Evolutionary conservation across 495 filamentous ascomycete species (phyloP), one percentile per base, ranked within the genome.

Genomic region (Margaritispora aquatica): DNA sequence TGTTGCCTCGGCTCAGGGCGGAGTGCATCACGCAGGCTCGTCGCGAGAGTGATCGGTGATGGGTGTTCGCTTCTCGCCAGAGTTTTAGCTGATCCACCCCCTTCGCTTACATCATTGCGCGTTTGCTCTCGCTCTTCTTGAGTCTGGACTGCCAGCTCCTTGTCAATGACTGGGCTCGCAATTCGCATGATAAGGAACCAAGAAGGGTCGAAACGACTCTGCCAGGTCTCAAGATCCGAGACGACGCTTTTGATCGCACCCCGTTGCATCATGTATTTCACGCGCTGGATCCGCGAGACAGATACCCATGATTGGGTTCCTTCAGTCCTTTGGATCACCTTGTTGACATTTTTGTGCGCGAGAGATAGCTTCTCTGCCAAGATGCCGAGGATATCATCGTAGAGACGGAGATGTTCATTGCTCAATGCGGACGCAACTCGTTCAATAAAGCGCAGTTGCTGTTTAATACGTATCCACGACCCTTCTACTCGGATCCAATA

Each of bases 181-280:
- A 72, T 73, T 31, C 60, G 66, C 44, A 71, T 62, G 26, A 79
- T 63, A 9, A 79, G 60, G 27, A 74, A 74, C 74, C 75, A 80
- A 1, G 69, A 58, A 8, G 67, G 71, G 27, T 75, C 68, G 20
- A 68, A 54, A 22, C 8, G 59, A 31, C 11, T n/a, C n/a, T n/a
- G n/a, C 51, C 24, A 2, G 56, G 56, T 21, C 29, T 34, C 29
- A n/a, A n/a, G n/a, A n/a, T n/a, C n/a, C n/a, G n/a, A n/a, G n/a
- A n/a, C n/a, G n/a, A n/a, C n/a, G n/a, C n/a, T n/a, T n/a, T n/a
- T n/a, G n/a, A n/a, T n/a, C n/a, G n/a, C n/a, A n/a, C n/a, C n/a
- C n/a, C n/a, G n/a, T n/a, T n/a, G n/a, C n/a, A n/a, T n/a, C n/a
- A n/a, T n/a, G n/a, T n/a, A n/a, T n/a, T n/a, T n/a, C n/a, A n/a